Base-by-base conservation (phyloP, 352 stramenopile genomes). In the Phytopythium kandeliae region DNA sequence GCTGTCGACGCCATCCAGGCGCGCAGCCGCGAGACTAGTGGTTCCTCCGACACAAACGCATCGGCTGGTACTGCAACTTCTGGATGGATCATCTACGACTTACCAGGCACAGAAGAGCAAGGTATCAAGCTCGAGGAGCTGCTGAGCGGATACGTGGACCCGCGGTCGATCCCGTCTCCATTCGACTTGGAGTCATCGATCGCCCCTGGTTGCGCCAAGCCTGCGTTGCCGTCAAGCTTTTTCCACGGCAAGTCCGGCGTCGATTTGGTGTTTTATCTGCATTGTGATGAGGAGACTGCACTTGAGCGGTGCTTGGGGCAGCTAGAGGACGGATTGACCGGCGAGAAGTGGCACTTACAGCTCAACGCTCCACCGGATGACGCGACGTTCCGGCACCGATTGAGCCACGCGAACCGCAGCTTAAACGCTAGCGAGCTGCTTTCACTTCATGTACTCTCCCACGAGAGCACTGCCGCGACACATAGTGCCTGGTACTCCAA, bases 241-340 rank as follows among this genome's bases (percentile, higher is more conserved):
- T 58, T 89, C 4, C 56, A 81, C 26, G 76, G 71, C 33, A 89
- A 84, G 49, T 88, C 83, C 8, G 79, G 83, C 1, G 45, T 91
- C 7, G 80, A 91, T 52, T 46, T 90, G 11, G 83, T 85, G 25
- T 89, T 93, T 34, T 69, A 83, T 46, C 62, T 91, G 16, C 52
- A 76, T 17, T 78, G 70, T 48, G 49, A 62, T 19, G 58, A 57
- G 19, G 57, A 53, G 2, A 57, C 55, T 4, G 53, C 72, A 15
- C 51, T 88, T 4, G 69, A 89, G 35, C 70, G 80, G 13, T 88
- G 80, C 44, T 58, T 91, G 22, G 78, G 80, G 7, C 62, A 73
- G 52, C 51, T 89, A 13, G 63, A 82, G 26, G 78, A 91, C 45
- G 35, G 35, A 2, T 65, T 59, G 7, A 85, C 78, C 16, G 51